Percentiles rank a stretch among this genome's conserved stretches.
Conservation (phyloP, 164 flowering plant genomes). For the Akebia trifoliata region DNA sequence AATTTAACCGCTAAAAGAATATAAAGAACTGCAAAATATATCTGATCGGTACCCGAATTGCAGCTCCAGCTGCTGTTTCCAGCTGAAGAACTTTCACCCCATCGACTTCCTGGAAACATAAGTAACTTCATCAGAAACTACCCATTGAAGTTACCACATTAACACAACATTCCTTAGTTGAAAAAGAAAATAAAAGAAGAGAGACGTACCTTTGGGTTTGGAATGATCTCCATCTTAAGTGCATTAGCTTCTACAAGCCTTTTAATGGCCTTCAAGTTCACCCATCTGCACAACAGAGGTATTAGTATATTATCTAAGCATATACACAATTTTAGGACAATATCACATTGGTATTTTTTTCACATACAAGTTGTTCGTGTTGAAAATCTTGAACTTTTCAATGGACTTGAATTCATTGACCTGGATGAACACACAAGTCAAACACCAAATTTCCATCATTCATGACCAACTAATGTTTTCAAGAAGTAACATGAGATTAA, state of each 20-base stretch:
- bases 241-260: constrained; percentile 92
- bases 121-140: constrained; percentile 7
- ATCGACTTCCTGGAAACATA: constrained; percentile 71
- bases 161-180: no score
- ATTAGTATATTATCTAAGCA: constrained; percentile 11
- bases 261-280: constrained; percentile 85
- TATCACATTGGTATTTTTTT: constrained; percentile 1
- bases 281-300: constrained; percentile 64
- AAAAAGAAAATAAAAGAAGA: constrained; percentile 1
- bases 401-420: constrained; percentile 88
- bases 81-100: constrained; percentile 94
- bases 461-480: no score
- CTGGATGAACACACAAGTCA: no score
- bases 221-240: constrained; percentile 95
- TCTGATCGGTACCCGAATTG: constrained; percentile 95
- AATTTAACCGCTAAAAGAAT: constrained; percentile 2
- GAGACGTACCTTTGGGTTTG: constrained; percentile 92
- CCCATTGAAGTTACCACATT: background rate
- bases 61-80: constrained; percentile 99
- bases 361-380: constrained; percentile 85
- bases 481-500: background rate
- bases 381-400: constrained; percentile 94
- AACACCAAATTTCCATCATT: no score
- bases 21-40: background rate
- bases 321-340: background rate